Conservation (phyloP, 2,329 filamentous ascomycete genomes). For the Neophaeococcomyces mojaviensis region DNA sequence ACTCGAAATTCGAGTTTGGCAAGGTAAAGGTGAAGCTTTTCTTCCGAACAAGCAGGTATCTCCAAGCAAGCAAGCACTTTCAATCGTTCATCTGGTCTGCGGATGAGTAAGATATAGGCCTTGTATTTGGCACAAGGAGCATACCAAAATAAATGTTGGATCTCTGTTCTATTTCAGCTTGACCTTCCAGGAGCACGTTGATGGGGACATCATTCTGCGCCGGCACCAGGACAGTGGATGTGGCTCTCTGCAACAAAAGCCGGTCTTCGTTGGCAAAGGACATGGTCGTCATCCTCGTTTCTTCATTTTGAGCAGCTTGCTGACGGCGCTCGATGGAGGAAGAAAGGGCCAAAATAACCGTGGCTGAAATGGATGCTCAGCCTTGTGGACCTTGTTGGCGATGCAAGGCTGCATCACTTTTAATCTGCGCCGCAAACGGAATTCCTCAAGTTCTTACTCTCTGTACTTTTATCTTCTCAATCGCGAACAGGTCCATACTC, state of each 20-base stretch:
- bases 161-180: slow-evolving; percentile 1
- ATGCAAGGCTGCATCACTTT: neutral
- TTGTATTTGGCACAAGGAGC: slow-evolving; percentile 11
- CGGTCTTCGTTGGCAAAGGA: neutral
- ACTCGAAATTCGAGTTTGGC: slow-evolving; percentile 43
- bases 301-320: neutral
- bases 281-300: neutral
- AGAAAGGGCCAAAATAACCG: no score
- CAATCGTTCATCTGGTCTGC: slow-evolving; percentile 48
- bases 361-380: no score
- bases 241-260: slow-evolving; percentile 1
- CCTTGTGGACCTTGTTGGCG: no score
- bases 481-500: no score
- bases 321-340: no score
- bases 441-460: no score
- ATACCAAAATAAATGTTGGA: slow-evolving; percentile 36
- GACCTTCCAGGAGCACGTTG: neutral
- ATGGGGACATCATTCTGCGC: neutral
- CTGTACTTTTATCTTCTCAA: no score
- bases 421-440: neutral
- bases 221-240: neutral
- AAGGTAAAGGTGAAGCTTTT: slow-evolving; percentile 41
- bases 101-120: slow-evolving; percentile 41
- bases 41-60: slow-evolving; percentile 43
- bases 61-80: slow-evolving; percentile 45